These are phyloP conservation scores for Coccomyxa sp. DNA, from an alignment of 139 green algal genomes.

Conservation along the genomic window DNA sequence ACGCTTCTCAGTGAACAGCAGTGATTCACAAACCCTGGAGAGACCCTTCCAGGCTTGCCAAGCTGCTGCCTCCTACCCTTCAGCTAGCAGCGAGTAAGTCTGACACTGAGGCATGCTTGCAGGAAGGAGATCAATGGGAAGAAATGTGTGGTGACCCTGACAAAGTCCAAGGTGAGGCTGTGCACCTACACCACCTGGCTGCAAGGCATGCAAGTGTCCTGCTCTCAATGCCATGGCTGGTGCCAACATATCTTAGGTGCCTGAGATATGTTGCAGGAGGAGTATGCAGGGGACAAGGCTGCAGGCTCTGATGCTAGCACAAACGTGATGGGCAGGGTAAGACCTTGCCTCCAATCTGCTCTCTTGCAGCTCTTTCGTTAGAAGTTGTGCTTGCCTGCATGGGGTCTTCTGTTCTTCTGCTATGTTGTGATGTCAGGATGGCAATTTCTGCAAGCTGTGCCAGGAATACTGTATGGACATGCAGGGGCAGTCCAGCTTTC, in stretches of 20 bases:
- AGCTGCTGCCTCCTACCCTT: background rate
- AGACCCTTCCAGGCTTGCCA: too few relatives aligned
- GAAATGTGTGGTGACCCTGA: constrained; percentile 33
- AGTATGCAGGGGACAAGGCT: background rate
- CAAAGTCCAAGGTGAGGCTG: background rate
- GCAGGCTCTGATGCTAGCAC: background rate
- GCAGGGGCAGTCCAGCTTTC: background rate
- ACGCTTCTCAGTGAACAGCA: background rate
- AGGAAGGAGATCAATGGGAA: constrained; percentile 36
- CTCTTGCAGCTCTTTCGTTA: too few relatives aligned
- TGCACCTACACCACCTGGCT: background rate
- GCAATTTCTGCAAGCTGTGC: background rate
- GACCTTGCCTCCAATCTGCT: background rate
- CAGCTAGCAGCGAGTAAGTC: background rate
- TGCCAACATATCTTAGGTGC: background rate
- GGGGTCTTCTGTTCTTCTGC: background rate
- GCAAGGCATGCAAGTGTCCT: background rate
- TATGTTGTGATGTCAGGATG: background rate
- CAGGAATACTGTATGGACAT: background rate
- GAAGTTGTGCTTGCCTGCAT: too few relatives aligned
- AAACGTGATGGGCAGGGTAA: background rate
- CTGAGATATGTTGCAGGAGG: background rate
- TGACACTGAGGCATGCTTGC: background rate
- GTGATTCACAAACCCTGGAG: too few relatives aligned
- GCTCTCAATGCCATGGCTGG: background rate